These are phyloP conservation scores for Gnaphalium uliginosum DNA, from an alignment of 129 eudicot genomes.

Conservation along the genomic window DNA sequence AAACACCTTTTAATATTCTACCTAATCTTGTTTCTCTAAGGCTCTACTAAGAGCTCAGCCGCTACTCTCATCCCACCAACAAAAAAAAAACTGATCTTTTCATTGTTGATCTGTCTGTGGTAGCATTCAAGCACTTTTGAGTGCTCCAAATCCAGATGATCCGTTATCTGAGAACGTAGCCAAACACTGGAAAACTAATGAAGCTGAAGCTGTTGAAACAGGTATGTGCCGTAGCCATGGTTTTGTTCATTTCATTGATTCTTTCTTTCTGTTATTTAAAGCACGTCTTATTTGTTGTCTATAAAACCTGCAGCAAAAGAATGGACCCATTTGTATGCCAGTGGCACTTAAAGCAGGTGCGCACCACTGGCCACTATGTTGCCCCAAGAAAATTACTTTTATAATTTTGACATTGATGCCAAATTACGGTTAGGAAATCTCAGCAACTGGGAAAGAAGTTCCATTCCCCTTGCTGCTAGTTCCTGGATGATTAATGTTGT, in stretches of 20 bases:
- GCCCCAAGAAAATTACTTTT: constrained; percentile 1
- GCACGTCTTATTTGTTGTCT: not conserved
- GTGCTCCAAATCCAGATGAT: constrained; percentile 99
- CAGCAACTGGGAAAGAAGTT: constrained; percentile 6
- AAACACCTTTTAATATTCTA: not conserved
- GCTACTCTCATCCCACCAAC: not conserved
- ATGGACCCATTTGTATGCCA: constrained; percentile 90
- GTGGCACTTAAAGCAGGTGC: constrained; percentile 50
- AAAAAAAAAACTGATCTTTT: not conserved
- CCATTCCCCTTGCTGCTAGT: not conserved
- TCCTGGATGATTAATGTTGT: constrained; percentile 19
- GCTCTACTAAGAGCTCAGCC: not conserved
- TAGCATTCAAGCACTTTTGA: constrained; percentile 95
- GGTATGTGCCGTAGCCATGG: constrained; percentile 36
- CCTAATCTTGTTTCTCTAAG: not conserved
- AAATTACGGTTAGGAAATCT: constrained; percentile 3
- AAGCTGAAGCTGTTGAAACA: constrained; percentile 97
- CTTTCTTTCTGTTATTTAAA: not conserved
- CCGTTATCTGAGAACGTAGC: constrained; percentile 94
- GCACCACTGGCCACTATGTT: not conserved
- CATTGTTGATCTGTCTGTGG: not conserved
- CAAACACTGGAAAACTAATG: constrained; percentile 92
- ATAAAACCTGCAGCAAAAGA: constrained; percentile 68
- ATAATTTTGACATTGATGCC: constrained; percentile 15
- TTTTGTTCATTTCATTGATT: not conserved